Evolutionary conservation across 2,329 filamentous ascomycete species (phyloP), one percentile per base, ranked within the genome.

Genomic region (Fusarium mexicanum): DNA sequence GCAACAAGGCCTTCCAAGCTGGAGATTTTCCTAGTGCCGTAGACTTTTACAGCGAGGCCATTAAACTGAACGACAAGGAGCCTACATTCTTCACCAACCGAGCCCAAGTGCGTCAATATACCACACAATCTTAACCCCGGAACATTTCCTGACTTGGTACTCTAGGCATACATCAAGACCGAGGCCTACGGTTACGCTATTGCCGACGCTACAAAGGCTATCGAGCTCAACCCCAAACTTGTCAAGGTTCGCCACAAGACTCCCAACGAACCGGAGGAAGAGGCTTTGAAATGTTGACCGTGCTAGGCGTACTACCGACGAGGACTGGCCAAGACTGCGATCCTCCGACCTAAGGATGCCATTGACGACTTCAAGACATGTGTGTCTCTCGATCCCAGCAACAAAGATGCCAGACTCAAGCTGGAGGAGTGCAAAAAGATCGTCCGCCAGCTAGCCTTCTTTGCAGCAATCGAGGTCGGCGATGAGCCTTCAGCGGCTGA

Each of bases 141-240:
- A 89, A 80, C 47, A 24, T 17, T 47, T 61, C 35, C 44, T 58
- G 64, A 53, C 51, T 62, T 60, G 35, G 31, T 26, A 16, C 29
- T 44, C 20, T 67, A 98, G 94, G 94, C 94, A 74, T 89, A 99
- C 82, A 96, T 99, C 83, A 98, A 98, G 86, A 92, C 96, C 44
- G 96, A 99, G 84, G 91, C 96, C 26, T 98, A 95, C 81, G 96
- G 96, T 44, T 97, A 96, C 85, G 95, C 96, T 31, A 93, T 98
- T 78, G 88, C 91, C 60, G 96, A 99, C 84, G 94, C 96, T 38
- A 94, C 93, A 61, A 97, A 94, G 83, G 96, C 96, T 22, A 91
- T 98, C 80, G 94, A 97, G 81, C 86, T 98, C 67, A 94, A 98
- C 80, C 91, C 94, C 22, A 90, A 91, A 79, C 94, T 98, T 81